Conservation (phyloP, 2,329 filamentous ascomycete genomes). For the Domatiomyces globalis region DNA sequence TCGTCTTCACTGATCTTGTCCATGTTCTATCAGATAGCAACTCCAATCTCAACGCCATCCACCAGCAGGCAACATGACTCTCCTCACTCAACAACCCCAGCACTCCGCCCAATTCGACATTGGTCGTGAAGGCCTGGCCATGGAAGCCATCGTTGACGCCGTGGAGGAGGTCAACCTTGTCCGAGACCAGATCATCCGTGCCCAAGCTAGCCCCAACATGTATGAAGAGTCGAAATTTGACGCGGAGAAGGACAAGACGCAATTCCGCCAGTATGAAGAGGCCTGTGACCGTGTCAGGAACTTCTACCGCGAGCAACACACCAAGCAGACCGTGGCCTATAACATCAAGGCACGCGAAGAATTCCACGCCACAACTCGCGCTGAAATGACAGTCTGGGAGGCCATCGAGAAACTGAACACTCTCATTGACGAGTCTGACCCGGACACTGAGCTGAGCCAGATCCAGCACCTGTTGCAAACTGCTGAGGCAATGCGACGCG, state of each 20-base stretch:
- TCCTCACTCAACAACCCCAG: slow-evolving; percentile 5
- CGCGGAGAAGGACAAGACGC: slow-evolving; percentile 59
- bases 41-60: slow-evolving; percentile 18
- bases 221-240: slow-evolving; percentile 51
- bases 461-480: slow-evolving; percentile 82
- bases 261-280: slow-evolving; percentile 70
- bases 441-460: slow-evolving; percentile 73
- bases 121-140: slow-evolving; percentile 40
- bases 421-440: slow-evolving; percentile 79
- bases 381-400: slow-evolving; percentile 75
- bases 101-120: slow-evolving; percentile 18
- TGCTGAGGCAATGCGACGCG: slow-evolving; percentile 75
- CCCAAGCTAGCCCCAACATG: slow-evolving; percentile 19
- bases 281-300: slow-evolving; percentile 72
- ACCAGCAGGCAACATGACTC: not conserved
- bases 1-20: not conserved
- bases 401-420: slow-evolving; percentile 88
- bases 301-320: slow-evolving; percentile 64
- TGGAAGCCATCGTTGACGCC: slow-evolving; percentile 45
- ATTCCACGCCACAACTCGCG: slow-evolving; percentile 52
- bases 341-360: slow-evolving; percentile 65
- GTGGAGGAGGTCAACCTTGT: slow-evolving; percentile 48
- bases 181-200: slow-evolving; percentile 39
- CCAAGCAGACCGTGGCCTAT: slow-evolving; percentile 49
- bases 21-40: slow-evolving; percentile 26